These are phyloP conservation scores for Talaromyces adpressus DNA, from an alignment of 495 filamentous ascomycete genomes.

Conservation along the genomic window DNA sequence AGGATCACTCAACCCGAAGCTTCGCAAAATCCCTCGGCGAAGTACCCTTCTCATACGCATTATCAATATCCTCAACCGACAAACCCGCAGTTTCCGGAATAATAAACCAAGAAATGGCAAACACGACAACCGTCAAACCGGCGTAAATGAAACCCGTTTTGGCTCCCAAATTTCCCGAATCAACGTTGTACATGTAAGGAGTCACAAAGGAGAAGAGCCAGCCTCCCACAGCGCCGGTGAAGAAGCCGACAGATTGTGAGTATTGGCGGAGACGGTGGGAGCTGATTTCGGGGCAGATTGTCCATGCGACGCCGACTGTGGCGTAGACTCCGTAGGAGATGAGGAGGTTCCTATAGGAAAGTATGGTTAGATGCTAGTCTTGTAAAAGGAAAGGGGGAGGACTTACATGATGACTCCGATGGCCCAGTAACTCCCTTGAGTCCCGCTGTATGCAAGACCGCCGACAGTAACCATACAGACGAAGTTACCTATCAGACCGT, in stretches of 20 bases:
- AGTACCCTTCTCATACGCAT: conserved; percentile 11
- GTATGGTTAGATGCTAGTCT: not conserved
- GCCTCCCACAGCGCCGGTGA: conserved; percentile 6
- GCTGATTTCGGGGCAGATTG: conserved; percentile 14
- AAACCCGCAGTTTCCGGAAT: conserved; percentile 13
- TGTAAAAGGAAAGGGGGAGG: not conserved
- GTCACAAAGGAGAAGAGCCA: conserved; percentile 14
- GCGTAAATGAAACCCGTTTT: conserved; percentile 14
- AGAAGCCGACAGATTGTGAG: conserved; percentile 12
- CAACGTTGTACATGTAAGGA: conserved; percentile 16
- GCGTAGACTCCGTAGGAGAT: conserved; percentile 11
- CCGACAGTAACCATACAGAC: conserved; percentile 12
- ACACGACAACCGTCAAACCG: conserved; percentile 10
- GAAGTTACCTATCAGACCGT: conserved; percentile 10
- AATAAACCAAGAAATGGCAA: conserved; percentile 9
- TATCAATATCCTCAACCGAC: conserved; percentile 13
- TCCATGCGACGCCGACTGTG: conserved; percentile 12
- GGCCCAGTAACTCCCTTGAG: conserved; percentile 11
- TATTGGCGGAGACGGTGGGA: conserved; percentile 13
- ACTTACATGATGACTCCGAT: conserved; percentile 16
- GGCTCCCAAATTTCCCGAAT: conserved; percentile 14
- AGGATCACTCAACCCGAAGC: not conserved
- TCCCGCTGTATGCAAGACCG: conserved; percentile 2
- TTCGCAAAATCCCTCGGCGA: not conserved
- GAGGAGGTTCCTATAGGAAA: conserved; percentile 11